These are phyloP conservation scores for Rubroshorea leprosula DNA, from an alignment of 345 rosid genomes.

Conservation along the genomic window DNA sequence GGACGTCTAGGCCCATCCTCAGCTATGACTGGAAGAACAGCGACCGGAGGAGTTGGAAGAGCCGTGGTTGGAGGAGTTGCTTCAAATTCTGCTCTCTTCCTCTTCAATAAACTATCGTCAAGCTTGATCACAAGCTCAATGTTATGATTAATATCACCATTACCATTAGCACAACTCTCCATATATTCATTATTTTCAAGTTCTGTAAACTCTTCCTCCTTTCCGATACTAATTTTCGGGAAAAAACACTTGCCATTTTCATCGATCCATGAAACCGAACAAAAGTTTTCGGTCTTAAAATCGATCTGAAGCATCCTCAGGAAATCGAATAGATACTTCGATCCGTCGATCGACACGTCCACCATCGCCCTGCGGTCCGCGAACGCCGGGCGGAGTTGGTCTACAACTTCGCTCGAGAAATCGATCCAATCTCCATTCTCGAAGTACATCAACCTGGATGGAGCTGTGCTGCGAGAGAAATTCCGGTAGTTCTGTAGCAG, in stretches of 20 bases:
- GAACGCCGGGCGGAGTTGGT: constrained; percentile 20
- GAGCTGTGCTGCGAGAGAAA: constrained; percentile 26
- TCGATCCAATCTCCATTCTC: constrained; percentile 30
- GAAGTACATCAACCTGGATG: constrained; percentile 33
- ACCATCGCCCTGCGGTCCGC: constrained; percentile 24
- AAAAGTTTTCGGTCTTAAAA: constrained; percentile 22
- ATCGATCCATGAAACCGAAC: constrained; percentile 53
- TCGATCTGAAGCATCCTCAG: constrained; percentile 37
- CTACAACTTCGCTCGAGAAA: constrained; percentile 25
- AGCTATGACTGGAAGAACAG: constrained; percentile 11
- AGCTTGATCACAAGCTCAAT: constrained; percentile 20
- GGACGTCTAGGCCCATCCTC: constrained; percentile 19
- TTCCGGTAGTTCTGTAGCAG: constrained; percentile 14
- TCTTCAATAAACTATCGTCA: constrained; percentile 18
- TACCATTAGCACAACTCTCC: background rate
- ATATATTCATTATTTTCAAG: background rate
- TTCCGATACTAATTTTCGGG: constrained; percentile 20
- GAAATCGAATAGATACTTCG: constrained; percentile 39
- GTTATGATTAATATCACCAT: background rate
- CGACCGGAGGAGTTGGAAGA: background rate
- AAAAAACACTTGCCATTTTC: constrained; percentile 36
- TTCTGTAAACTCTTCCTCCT: constrained; percentile 4
- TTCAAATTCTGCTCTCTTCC: constrained; percentile 30
- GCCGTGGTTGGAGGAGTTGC: constrained; percentile 9
- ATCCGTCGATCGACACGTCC: constrained; percentile 21